A percentile compares a stretch with the other conserved stretches of the same genome.
phyloP scores from a whole-genome alignment of 2,329 filamentous ascomycete species.

The Triangularia verruculosa region DNA sequence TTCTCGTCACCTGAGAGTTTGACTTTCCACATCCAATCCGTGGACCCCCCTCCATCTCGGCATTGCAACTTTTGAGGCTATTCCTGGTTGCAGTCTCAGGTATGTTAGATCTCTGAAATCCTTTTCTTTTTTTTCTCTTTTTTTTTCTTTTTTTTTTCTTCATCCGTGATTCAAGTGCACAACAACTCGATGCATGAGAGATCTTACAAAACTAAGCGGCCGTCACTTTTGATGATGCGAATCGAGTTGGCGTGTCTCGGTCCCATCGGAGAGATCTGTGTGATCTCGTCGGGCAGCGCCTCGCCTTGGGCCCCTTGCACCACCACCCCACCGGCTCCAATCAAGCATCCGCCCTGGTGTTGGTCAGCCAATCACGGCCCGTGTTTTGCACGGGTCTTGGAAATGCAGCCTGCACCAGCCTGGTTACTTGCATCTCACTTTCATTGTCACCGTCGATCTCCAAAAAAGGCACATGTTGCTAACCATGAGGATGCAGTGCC shows the following conservation, averaged over 20 bases:
- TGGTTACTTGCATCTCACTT: neutral
- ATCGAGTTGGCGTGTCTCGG: slow-evolving; percentile 1
- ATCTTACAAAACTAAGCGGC: neutral
- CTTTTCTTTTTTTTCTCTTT: neutral
- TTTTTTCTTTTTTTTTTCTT: neutral
- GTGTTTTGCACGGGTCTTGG: neutral
- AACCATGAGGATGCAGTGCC: slow-evolving; percentile 22
- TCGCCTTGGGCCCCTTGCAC: slow-evolving; percentile 3
- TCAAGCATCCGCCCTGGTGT: slow-evolving; percentile 3
- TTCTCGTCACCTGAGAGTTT: neutral
- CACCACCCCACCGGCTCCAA: neutral
- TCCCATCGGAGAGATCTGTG: slow-evolving; percentile 12
- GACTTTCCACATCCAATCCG: neutral
- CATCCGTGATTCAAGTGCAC: neutral
- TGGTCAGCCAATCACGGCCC: slow-evolving; percentile 1
- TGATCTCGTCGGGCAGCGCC: neutral
- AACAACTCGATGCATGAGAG: neutral
- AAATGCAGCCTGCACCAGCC: neutral
- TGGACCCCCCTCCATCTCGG: neutral
- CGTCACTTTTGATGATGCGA: neutral
- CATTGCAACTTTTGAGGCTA: neutral
- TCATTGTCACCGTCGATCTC: neutral
- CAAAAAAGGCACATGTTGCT: slow-evolving; percentile 11
- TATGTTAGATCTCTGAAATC: neutral
- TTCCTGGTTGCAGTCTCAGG: neutral